phyloP scores from a whole-genome alignment of 2,329 filamentous ascomycete genomes.

The Penicillium sclerotiorum region DNA sequence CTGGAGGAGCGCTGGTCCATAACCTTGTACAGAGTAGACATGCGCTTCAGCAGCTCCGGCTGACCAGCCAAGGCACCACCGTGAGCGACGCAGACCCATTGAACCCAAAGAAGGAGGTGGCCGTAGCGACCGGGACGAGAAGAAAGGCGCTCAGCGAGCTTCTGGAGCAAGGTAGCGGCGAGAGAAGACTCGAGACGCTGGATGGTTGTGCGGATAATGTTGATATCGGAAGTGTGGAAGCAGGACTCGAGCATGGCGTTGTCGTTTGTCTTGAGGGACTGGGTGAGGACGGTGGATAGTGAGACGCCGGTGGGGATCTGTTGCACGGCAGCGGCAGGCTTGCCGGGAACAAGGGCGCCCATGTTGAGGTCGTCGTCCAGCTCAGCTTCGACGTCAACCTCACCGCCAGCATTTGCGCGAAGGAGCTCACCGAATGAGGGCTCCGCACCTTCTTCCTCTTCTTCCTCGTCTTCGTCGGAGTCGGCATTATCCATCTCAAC shows the following conservation, averaged over 20 bases:
- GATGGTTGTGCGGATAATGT: slow-evolving; percentile 83
- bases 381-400: slow-evolving; percentile 70
- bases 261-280: slow-evolving; percentile 92
- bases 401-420: slow-evolving; percentile 66
- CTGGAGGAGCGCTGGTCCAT: slow-evolving; percentile 83
- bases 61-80: slow-evolving; percentile 88
- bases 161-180: slow-evolving; percentile 75
- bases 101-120: slow-evolving; percentile 90
- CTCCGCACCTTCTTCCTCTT: slow-evolving; percentile 50
- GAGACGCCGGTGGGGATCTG: slow-evolving; percentile 73
- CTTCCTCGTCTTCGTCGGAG: slow-evolving; percentile 32
- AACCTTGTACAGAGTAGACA: slow-evolving; percentile 80
- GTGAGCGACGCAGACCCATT: slow-evolving; percentile 90
- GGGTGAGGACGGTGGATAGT: slow-evolving; percentile 86
- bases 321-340: slow-evolving; percentile 52
- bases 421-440: slow-evolving; percentile 88
- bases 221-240: slow-evolving; percentile 75
- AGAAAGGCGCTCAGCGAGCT: slow-evolving; percentile 84
- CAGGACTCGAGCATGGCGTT: slow-evolving; percentile 87
- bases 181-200: slow-evolving; percentile 85
- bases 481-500: slow-evolving; percentile 45
- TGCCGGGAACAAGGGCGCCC: slow-evolving; percentile 49
- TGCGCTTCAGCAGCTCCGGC: slow-evolving; percentile 75
- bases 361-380: slow-evolving; percentile 49
- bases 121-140: slow-evolving; percentile 85